Percentiles rank a stretch among this genome's conserved stretches.
These are phyloP conservation scores for Lignosus rhinocerotis DNA, from an alignment of 1,284 basidiomycete genomes.

Conservation along the genomic window DNA sequence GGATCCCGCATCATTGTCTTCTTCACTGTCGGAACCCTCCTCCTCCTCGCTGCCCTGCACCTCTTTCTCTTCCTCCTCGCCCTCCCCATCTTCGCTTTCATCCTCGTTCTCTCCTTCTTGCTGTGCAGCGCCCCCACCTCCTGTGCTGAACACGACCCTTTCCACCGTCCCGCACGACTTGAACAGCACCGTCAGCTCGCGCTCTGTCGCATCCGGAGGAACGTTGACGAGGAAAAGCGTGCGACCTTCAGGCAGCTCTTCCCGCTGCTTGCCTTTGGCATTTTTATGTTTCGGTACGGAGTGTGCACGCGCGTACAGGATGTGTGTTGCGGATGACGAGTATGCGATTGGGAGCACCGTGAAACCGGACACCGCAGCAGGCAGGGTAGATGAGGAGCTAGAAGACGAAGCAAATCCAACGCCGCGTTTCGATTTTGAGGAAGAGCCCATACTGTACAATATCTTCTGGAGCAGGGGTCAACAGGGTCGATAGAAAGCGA, in stretches of 20 bases:
- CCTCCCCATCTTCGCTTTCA: constrained; percentile 41
- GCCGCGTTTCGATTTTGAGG: constrained; percentile 2
- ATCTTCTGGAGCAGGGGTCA: not conserved
- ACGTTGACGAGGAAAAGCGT: constrained; percentile 87
- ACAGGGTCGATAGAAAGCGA: not conserved
- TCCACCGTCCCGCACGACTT: constrained; percentile 77
- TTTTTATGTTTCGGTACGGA: constrained; percentile 40
- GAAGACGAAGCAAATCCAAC: not conserved
- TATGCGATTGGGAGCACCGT: constrained; percentile 60
- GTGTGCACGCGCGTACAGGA: constrained; percentile 64
- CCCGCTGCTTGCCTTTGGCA: constrained; percentile 28
- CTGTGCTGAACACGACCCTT: constrained; percentile 61
- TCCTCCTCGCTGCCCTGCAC: constrained; percentile 32
- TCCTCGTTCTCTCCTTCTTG: constrained; percentile 37
- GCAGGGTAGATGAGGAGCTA: constrained; percentile 19
- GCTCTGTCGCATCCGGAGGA: constrained; percentile 81
- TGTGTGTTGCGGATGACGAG: constrained; percentile 53
- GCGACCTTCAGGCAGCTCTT: constrained; percentile 60
- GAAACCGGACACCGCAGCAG: constrained; percentile 49
- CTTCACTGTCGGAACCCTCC: constrained; percentile 27
- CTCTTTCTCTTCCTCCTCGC: constrained; percentile 38
- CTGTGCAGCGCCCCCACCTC: constrained; percentile 30
- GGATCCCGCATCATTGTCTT: constrained; percentile 34
- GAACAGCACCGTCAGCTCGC: constrained; percentile 75
- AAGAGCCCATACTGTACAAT: constrained; percentile 5